Evolutionary conservation across 352 stramenopile genomes (phyloP).

Genomic region (Thraustotheca clavata): DNA sequence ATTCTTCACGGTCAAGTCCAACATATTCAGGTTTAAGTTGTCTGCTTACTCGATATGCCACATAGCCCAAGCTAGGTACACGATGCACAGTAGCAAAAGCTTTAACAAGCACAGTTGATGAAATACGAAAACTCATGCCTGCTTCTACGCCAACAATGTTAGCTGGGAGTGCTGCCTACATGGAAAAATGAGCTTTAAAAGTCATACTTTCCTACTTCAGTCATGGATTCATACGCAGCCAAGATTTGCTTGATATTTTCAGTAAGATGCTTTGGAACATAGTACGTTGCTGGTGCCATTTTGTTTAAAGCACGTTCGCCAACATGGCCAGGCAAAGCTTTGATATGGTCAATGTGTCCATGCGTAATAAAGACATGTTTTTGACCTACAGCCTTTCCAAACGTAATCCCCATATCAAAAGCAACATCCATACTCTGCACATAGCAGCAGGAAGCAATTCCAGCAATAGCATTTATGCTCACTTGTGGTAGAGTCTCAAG

Average conservation of each 20-base stretch:
- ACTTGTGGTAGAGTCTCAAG: conserved; percentile 41
- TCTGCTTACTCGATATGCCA: conserved; percentile 53
- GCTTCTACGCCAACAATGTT: conserved; percentile 41
- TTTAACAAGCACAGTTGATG: conserved; percentile 46
- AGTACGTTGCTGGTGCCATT: conserved; percentile 59
- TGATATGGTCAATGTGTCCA: conserved; percentile 78
- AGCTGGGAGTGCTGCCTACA: conserved; percentile 35
- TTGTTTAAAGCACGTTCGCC: conserved; percentile 41
- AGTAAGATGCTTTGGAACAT: conserved; percentile 45
- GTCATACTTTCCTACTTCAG: conserved; percentile 26
- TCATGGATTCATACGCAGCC: conserved; percentile 44
- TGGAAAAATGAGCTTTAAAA: background rate
- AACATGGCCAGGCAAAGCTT: conserved; percentile 49
- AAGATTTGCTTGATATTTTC: conserved; percentile 46
- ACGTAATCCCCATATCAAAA: conserved; percentile 65
- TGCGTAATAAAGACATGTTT: conserved; percentile 82
- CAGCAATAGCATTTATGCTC: conserved; percentile 51
- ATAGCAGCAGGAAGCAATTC: conserved; percentile 69
- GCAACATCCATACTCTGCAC: conserved; percentile 60
- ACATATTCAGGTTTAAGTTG: conserved; percentile 45
- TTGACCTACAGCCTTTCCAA: conserved; percentile 40
- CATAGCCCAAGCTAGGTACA: conserved; percentile 65
- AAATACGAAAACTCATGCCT: conserved; percentile 47
- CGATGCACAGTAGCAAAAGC: conserved; percentile 61
- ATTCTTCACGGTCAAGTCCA: conserved; percentile 30